Evolutionary conservation across 2,329 filamentous ascomycete genomes (phyloP), one percentile per base, ranked within the genome.

Genomic region (Paraconiothyrium sp.): DNA sequence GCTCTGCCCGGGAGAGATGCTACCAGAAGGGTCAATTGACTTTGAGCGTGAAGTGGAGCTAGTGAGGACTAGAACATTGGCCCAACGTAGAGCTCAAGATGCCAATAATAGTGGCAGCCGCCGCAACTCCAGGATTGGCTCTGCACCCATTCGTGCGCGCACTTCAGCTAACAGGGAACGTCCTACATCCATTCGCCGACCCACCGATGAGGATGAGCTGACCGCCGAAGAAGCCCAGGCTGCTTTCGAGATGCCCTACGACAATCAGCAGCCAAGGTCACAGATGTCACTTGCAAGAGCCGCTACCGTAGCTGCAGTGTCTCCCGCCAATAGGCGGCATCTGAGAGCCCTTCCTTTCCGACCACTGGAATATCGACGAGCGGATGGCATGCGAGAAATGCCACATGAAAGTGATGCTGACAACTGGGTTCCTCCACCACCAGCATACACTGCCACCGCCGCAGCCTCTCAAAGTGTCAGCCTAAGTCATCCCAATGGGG

Each of bases 391-490:
- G 46, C 83, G 86, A 46, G 90, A 94, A 70, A 85, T 93, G 68
- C 92, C 92, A 4, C 92, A 95, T 76, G 92, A 95, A 77, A 94
- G 92, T 65, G 92, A 95, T 74, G 92, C 92, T 4, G 92, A 95
- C 71, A 92, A 94, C 69, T 96, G 92, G 92, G 90, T 93, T 4
- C 91, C 92, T 5, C 92, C 92, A 5, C 92, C 92, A 9, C 92
- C 92, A 3, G 92, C 92, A 0, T 96, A 96, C 70, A 87, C 89
- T 44, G 86, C 87, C 58, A 88, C 91, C 0, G 78, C 80, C n/a
- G 74, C 81, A 47, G 77, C 72, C 48, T 66, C 75, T 14, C 66
- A 71, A n/a, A 78, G 76, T 47, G 72, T 78, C 43, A 79, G 76
- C 61, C 60, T 79, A 16, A 79, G 74, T 47, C 74, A 77, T 63